Percentiles rank a stretch among this genome's conserved stretches.
Conservation (phyloP, 1,284 basidiomycete species). For the Trichosporon coremiiforme region DNA sequence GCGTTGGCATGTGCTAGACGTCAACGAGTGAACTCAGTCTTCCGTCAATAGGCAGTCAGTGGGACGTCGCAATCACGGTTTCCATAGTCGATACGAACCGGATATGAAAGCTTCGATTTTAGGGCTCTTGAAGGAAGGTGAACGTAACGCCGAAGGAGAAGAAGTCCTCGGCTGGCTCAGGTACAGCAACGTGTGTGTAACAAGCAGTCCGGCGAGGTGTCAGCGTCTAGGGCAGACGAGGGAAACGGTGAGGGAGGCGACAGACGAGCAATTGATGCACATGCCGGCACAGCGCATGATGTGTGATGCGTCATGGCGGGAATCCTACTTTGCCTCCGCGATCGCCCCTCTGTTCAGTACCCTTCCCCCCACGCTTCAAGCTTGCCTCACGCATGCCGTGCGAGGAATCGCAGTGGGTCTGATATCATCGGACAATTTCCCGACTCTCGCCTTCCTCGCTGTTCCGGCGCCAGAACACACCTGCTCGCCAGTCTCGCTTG, state of each 20-base stretch:
- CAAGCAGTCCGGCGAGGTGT: neutral
- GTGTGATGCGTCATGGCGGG: neutral
- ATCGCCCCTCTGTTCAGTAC: too few relatives aligned
- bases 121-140: too few relatives aligned
- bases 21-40: neutral
- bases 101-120: neutral
- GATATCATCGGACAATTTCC: slow-evolving; percentile 16
- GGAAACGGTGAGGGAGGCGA: neutral
- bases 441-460: neutral
- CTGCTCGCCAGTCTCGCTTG: neutral
- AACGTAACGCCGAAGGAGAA: neutral
- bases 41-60: neutral
- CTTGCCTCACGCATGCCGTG: too few relatives aligned
- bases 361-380: neutral
- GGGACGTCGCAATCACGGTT: neutral
- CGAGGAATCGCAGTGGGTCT: neutral
- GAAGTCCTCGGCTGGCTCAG: neutral
- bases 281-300: neutral
- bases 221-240: neutral
- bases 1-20: neutral
- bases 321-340: slow-evolving; percentile 6
- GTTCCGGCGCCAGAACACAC: neutral
- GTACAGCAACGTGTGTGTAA: too few relatives aligned
- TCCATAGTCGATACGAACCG: neutral
- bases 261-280: neutral